Evolutionary conservation across 345 rosid species (phyloP).

Genomic region (Laguncularia racemosa): DNA sequence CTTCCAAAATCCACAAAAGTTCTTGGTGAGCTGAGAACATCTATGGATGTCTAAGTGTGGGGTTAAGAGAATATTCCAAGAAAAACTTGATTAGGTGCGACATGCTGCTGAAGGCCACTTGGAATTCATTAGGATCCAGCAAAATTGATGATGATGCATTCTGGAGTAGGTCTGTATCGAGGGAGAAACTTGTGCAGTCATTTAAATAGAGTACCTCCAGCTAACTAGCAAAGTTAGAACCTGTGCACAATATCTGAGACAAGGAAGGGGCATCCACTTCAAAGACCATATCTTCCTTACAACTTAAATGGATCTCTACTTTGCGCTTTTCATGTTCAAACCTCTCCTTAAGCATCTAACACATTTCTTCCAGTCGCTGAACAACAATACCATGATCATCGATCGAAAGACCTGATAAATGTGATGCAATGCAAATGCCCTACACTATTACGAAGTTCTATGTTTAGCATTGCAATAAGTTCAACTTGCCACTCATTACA

Average conservation of each 20-base stretch:
- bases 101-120: constrained; percentile 30
- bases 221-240: constrained; percentile 49
- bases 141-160: constrained; percentile 35
- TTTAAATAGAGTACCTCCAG: constrained; percentile 37
- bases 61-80: constrained; percentile 46
- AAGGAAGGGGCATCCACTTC: constrained; percentile 22
- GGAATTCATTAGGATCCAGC: constrained; percentile 22
- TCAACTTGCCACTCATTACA: constrained; percentile 18
- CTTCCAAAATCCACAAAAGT: constrained; percentile 74
- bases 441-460: too few relatives aligned
- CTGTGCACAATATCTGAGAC: constrained; percentile 44
- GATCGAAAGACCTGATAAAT: constrained; percentile 35
- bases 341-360: constrained; percentile 60
- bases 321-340: constrained; percentile 48
- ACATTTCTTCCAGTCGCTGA: constrained; percentile 54
- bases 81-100: constrained; percentile 38
- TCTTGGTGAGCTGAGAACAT: constrained; percentile 70
- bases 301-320: constrained; percentile 25
- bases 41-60: constrained; percentile 71
- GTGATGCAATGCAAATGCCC: constrained; percentile 66
- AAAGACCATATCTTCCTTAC: constrained; percentile 15
- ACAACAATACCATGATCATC: constrained; percentile 28
- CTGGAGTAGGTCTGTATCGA: constrained; percentile 62
- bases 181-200: constrained; percentile 55
- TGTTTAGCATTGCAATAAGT: too few relatives aligned